A percentile compares a stretch with the other conserved stretches of the same genome.
Evolutionary conservation across 345 rosid genomes (phyloP).

Genomic region (Eucalyptus brandiana): DNA sequence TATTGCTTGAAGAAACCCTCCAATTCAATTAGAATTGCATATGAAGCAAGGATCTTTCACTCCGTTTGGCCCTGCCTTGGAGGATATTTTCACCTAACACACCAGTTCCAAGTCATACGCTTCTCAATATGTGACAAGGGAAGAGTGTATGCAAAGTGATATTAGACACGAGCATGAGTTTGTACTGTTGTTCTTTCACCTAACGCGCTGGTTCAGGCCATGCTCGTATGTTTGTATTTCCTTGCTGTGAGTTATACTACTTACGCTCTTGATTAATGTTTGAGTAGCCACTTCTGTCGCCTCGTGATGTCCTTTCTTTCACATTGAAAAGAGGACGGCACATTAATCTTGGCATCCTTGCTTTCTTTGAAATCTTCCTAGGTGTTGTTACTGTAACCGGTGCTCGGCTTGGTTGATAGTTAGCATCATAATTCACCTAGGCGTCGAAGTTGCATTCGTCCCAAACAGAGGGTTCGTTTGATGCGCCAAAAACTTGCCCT

Average conservation of each 20-base stretch:
- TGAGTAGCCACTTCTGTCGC: not conserved
- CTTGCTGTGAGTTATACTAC: not conserved
- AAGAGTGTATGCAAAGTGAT: not conserved
- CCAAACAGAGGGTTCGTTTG: not conserved
- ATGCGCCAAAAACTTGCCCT: not conserved
- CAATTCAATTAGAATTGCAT: not conserved
- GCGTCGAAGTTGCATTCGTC: not conserved
- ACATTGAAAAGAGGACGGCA: not conserved
- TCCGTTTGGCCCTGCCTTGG: not conserved
- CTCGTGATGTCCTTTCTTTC: not conserved
- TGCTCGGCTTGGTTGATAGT: not conserved
- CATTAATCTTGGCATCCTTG: not conserved
- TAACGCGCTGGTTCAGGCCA: not conserved
- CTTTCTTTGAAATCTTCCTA: not conserved
- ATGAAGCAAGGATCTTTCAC: not conserved
- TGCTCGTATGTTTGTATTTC: not conserved
- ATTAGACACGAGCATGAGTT: not conserved
- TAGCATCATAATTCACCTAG: not conserved
- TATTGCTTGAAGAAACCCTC: not conserved
- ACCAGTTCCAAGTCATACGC: not conserved
- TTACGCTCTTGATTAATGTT: not conserved
- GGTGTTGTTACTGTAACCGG: not conserved
- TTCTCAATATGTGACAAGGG: not conserved
- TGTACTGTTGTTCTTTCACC: not conserved
- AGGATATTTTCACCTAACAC: not conserved